A percentile compares a stretch with the other conserved stretches of the same genome.
These are phyloP conservation scores for Magnolia sinica DNA, from an alignment of 164 flowering plant genomes.

Conservation along the genomic window DNA sequence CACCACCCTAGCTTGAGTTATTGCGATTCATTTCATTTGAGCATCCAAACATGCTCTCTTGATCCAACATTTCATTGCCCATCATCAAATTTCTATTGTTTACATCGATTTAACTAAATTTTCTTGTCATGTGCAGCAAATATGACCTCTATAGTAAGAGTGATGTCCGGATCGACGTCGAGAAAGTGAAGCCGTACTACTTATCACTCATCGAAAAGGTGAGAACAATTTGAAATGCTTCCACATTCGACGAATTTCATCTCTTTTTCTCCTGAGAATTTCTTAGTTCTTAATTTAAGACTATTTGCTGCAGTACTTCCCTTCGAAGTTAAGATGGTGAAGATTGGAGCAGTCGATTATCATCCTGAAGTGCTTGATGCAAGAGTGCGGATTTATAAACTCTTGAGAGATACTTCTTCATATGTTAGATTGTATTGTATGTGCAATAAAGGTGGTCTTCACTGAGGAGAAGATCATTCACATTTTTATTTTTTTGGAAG, in stretches of 20 bases:
- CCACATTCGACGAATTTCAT: not conserved
- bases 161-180: constrained; percentile 32
- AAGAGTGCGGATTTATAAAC: not conserved
- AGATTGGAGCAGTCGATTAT: not conserved
- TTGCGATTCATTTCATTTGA: too few species aligned
- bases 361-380: not conserved
- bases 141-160: constrained; percentile 49
- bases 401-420: not conserved
- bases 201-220: constrained; percentile 42
- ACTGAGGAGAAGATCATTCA: not conserved
- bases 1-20: too few species aligned
- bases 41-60: too few species aligned
- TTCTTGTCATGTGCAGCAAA: constrained; percentile 24
- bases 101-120: too few species aligned
- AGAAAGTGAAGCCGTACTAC: constrained; percentile 42
- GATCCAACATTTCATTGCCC: too few species aligned
- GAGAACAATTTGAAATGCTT: not conserved
- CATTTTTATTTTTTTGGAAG: not conserved
- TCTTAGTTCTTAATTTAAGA: not conserved
- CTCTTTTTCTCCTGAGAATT: not conserved
- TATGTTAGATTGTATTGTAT: too few species aligned
- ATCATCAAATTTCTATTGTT: too few species aligned
- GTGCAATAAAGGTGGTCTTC: too few species aligned
- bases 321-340: constrained; percentile 36
- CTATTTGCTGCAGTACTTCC: constrained; percentile 31